Evolutionary conservation across 1,284 basidiomycete species (phyloP).

Genomic region (Trichosporon sp.): DNA sequence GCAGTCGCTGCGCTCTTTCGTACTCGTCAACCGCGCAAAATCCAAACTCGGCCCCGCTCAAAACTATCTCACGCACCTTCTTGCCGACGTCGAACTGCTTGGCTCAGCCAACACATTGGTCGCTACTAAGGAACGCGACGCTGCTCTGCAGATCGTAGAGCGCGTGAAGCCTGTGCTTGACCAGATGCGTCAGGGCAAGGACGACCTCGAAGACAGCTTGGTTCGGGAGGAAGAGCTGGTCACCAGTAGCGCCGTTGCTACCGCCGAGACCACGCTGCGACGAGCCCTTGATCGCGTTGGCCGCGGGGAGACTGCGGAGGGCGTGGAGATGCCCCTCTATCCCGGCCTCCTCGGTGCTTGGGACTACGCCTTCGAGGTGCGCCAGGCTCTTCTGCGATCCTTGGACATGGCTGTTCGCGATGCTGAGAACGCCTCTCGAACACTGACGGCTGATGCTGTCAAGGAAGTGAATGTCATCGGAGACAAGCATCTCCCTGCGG

Average conservation of each 20-base stretch:
- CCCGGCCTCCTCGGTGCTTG: constrained; percentile 80
- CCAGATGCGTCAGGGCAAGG: constrained; percentile 70
- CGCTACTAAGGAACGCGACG: constrained; percentile 71
- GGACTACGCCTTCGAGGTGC: constrained; percentile 84
- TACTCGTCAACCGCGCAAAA: constrained; percentile 88
- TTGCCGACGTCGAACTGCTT: constrained; percentile 82
- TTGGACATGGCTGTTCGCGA: constrained; percentile 74
- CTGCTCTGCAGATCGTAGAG: constrained; percentile 66
- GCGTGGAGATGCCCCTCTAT: constrained; percentile 63
- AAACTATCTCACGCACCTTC: constrained; percentile 83
- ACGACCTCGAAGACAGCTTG: constrained; percentile 69
- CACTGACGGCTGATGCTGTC: constrained; percentile 65
- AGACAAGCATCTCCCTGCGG: constrained; percentile 71
- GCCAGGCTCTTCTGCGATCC: constrained; percentile 64
- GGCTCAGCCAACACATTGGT: constrained; percentile 80
- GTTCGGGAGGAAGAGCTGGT: constrained; percentile 75
- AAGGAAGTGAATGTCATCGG: constrained; percentile 64
- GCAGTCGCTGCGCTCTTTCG: constrained; percentile 87
- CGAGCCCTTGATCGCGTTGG: constrained; percentile 71
- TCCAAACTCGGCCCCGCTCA: constrained; percentile 94
- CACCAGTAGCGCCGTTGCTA: constrained; percentile 55
- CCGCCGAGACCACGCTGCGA: constrained; percentile 61
- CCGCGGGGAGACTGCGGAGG: constrained; percentile 59
- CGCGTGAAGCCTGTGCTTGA: constrained; percentile 76
- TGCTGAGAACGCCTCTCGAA: constrained; percentile 78